A percentile compares a stretch with the other conserved stretches of the same genome.
Conservation (phyloP, 768 basidiomycete species). For the Favolaschia claudopus region DNA sequence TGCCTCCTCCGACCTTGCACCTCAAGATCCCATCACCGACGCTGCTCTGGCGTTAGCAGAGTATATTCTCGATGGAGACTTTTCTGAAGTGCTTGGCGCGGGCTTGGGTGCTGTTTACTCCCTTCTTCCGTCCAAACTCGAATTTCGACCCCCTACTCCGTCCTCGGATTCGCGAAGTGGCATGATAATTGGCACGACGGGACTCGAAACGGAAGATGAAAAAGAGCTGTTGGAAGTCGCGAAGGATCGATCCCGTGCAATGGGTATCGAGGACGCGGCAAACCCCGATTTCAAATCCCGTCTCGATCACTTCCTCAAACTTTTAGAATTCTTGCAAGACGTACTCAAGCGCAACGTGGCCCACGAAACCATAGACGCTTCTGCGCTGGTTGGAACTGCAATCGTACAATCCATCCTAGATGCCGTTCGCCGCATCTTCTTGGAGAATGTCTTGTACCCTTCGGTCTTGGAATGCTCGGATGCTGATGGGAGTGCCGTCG, state of each 20-base stretch:
- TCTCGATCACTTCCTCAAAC: slow-evolving; percentile 88
- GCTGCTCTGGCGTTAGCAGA: slow-evolving; percentile 89
- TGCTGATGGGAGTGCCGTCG: slow-evolving; percentile 92
- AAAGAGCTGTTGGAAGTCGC: slow-evolving; percentile 56
- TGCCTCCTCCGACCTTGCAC: slow-evolving; percentile 33
- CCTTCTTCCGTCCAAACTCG: slow-evolving; percentile 86
- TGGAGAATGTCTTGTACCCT: slow-evolving; percentile 93
- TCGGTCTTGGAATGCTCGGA: slow-evolving; percentile 94
- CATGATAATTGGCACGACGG: slow-evolving; percentile 78
- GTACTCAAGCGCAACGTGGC: slow-evolving; percentile 74
- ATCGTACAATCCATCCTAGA: slow-evolving; percentile 86
- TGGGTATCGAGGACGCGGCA: slow-evolving; percentile 81
- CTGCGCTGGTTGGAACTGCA: slow-evolving; percentile 75
- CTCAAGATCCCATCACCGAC: slow-evolving; percentile 77
- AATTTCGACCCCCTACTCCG: slow-evolving; percentile 58
- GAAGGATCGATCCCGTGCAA: slow-evolving; percentile 58
- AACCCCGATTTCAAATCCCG: slow-evolving; percentile 79
- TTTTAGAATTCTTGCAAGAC: slow-evolving; percentile 92
- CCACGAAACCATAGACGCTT: slow-evolving; percentile 61
- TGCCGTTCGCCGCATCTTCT: slow-evolving; percentile 83
- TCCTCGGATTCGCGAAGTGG: slow-evolving; percentile 51
- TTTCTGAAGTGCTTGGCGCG: slow-evolving; percentile 95
- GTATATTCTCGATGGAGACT: slow-evolving; percentile 96
- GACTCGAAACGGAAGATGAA: slow-evolving; percentile 61
- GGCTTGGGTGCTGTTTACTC: slow-evolving; percentile 94